Evolutionary conservation across 108 stramenopile genomes (phyloP).

Genomic region (Epithemia pelagica): DNA sequence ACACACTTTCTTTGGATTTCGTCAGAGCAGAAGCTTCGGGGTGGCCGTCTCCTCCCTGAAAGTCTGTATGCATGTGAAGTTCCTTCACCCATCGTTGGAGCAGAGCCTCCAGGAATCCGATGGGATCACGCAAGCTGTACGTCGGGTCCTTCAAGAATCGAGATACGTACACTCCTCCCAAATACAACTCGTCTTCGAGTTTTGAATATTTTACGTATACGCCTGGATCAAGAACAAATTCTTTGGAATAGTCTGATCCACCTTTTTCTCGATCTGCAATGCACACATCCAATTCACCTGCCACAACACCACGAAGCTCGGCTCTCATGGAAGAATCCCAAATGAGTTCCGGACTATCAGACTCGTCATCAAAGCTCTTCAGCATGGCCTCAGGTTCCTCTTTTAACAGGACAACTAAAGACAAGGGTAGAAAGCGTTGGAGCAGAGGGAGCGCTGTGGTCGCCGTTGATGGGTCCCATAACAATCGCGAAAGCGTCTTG

Average conservation of each 20-base stretch:
- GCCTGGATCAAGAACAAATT: constrained; percentile 26
- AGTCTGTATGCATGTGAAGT: constrained; percentile 24
- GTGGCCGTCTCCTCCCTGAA: constrained; percentile 7
- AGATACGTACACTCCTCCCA: constrained; percentile 72
- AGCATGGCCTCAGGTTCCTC: constrained; percentile 53
- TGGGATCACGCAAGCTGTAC: constrained; percentile 67
- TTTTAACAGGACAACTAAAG: constrained; percentile 39
- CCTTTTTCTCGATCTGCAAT: constrained; percentile 20
- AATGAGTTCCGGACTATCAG: constrained; percentile 72
- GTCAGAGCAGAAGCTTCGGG: constrained; percentile 9
- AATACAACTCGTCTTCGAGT: constrained; percentile 51
- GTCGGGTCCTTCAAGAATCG: constrained; percentile 80
- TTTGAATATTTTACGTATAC: constrained; percentile 39
- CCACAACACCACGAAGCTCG: constrained; percentile 47
- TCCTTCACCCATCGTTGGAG: constrained; percentile 53
- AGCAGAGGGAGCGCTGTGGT: constrained; percentile 25
- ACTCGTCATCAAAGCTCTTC: constrained; percentile 52
- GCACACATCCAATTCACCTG: constrained; percentile 25
- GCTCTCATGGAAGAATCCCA: constrained; percentile 64
- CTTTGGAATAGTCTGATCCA: constrained; percentile 18
- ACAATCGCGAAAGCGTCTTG: constrained; percentile 45
- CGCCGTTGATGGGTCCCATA: constrained; percentile 56
- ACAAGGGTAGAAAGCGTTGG: constrained; percentile 36
- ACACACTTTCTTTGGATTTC: constrained; percentile 23
- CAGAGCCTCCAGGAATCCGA: constrained; percentile 49